These are phyloP conservation scores for Nicotiana tabacum DNA, from an alignment of 257 asterid species.

Conservation along the genomic window DNA sequence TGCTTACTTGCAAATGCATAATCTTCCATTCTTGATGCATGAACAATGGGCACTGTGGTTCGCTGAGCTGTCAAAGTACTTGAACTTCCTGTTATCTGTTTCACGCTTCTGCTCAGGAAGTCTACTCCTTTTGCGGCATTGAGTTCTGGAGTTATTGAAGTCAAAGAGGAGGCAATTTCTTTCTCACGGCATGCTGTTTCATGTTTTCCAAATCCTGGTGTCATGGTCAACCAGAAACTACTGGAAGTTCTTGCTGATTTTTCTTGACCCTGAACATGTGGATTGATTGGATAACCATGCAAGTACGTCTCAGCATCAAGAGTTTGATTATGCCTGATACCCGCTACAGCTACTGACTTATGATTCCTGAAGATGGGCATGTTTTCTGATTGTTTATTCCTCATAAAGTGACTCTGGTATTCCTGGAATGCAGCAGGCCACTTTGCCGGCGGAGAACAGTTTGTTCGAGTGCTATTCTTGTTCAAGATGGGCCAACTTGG, in stretches of 20 bases:
- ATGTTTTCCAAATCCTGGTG: constrained; percentile 33
- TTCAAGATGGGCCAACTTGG: constrained; percentile 35
- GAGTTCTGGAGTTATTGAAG: constrained; percentile 30
- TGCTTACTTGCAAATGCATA: constrained; percentile 17
- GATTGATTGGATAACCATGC: constrained; percentile 25
- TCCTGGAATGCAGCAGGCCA: constrained; percentile 31
- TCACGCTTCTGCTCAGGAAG: constrained; percentile 18
- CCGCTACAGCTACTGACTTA: constrained; percentile 28
- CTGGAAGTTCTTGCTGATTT: constrained; percentile 25
- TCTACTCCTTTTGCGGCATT: constrained; percentile 24
- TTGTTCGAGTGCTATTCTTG: constrained; percentile 21
- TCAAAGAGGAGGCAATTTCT: constrained; percentile 35
- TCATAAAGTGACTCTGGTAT: constrained; percentile 22
- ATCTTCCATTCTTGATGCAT: constrained; percentile 25
- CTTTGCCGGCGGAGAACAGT: constrained; percentile 29
- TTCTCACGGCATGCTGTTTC: constrained; percentile 36
- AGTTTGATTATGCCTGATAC: constrained; percentile 19
- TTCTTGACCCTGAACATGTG: constrained; percentile 18
- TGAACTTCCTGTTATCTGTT: constrained; percentile 27
- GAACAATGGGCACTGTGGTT: constrained; percentile 25
- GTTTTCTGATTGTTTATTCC: constrained; percentile 22
- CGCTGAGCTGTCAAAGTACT: constrained; percentile 22
- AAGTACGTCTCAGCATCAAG: constrained; percentile 14
- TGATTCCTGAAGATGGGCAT: constrained; percentile 27
- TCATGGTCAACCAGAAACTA: constrained; percentile 33